Conservation (phyloP, 2,329 filamentous ascomycete genomes). For the Hymenoscyphus linearis region DNA sequence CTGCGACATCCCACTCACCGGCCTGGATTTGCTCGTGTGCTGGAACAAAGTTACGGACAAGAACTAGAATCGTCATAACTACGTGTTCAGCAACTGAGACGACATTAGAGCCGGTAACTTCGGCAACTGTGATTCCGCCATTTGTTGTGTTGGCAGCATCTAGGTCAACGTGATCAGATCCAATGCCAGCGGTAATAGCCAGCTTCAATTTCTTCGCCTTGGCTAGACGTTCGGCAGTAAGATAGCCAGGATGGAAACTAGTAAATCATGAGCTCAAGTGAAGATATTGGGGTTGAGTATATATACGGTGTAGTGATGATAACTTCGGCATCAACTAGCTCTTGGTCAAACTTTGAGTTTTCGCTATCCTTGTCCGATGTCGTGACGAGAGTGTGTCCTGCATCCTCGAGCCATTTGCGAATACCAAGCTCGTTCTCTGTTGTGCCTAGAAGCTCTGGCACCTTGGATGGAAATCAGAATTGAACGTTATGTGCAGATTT, state of each 20-base stretch:
- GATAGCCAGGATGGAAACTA: slow-evolving; percentile 97
- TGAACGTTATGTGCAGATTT: slow-evolving; percentile 3
- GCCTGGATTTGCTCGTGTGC: slow-evolving; percentile 87
- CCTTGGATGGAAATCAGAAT: slow-evolving; percentile 37
- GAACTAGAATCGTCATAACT: slow-evolving; percentile 93
- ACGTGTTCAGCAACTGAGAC: slow-evolving; percentile 99
- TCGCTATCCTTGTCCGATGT: slow-evolving; percentile 97
- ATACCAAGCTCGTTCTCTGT: slow-evolving; percentile 98
- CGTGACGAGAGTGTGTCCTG: slow-evolving; percentile 93
- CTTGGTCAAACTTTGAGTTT: slow-evolving; percentile 88
- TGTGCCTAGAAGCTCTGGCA: slow-evolving; percentile 75
- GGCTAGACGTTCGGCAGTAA: slow-evolving; percentile 90
- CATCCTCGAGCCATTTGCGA: slow-evolving; percentile 94
- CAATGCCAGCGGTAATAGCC: slow-evolving; percentile 93
- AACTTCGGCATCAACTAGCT: slow-evolving; percentile 93
- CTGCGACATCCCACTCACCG: slow-evolving; percentile 94
- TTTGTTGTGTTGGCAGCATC: slow-evolving; percentile 93
- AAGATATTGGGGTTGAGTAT: neutral
- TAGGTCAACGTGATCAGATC: slow-evolving; percentile 96
- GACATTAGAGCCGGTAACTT: slow-evolving; percentile 97
- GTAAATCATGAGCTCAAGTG: neutral
- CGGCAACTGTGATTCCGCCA: slow-evolving; percentile 91
- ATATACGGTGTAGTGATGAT: slow-evolving; percentile 96
- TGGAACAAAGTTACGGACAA: slow-evolving; percentile 97
- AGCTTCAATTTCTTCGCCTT: slow-evolving; percentile 99